Evolutionary conservation across 352 stramenopile species (phyloP), one percentile per base, ranked within the genome.

Genomic region (Phytophthora parvispora): DNA sequence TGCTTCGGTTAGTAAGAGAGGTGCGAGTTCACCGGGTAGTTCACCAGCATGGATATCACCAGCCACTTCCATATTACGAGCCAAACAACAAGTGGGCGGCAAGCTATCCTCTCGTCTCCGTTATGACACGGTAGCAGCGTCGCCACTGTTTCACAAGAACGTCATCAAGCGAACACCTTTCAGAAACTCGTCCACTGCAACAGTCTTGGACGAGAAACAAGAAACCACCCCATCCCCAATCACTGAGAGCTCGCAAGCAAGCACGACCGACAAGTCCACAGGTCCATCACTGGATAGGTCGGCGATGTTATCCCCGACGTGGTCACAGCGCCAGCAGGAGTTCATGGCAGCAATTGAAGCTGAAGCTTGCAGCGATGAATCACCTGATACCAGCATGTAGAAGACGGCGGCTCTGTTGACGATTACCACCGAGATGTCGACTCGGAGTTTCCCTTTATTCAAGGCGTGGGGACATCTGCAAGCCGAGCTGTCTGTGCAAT

Each of bases 281-380:
- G 15, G 20, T 8, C 54, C 45, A 3, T 13, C 45, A 25, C 56
- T 10, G 5, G 31, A 55, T 22, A 49, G 13, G 56, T 8, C 48
- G 22, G 29, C 20, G 13, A 15, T 27, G 15, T 27, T 66, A 34
- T 72, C 63, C 4, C 47, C 64, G 9, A 56, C 29, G 29, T 67
- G 57, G 57, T 40, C 59, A n/a, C 58, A 34, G 9, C 58, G 64
- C 6, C 58, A 72, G 40, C 38, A 67, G 43, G n/a, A 60, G 4
- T 72, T 72, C 32, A 67, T 67, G 40, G 64, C 50, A 4, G 64
- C 64, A 15, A 72, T 72, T 3, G 64, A 72, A 25, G 58, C 38
- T 3, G 64, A 72, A 29, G 64, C 42, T 28, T 15, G 13, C 24
- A 45, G 40, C 22, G 45, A 64, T n/a, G 18, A 9, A 15, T 45